Evolutionary conservation across 1,284 basidiomycete species (phyloP).

Genomic region (Cryptococcus sp.): DNA sequence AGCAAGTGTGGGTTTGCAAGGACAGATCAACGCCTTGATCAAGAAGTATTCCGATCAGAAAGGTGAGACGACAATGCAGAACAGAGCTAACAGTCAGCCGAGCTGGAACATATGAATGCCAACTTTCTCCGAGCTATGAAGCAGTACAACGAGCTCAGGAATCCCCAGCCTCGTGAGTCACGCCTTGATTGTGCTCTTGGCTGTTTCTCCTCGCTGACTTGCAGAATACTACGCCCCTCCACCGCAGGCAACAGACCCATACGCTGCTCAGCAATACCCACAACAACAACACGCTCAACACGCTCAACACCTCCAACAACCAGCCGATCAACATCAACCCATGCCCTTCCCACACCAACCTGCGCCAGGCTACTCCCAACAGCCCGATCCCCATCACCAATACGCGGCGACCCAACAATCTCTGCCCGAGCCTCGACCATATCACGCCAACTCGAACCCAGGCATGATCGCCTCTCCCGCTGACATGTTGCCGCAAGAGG

Average conservation of each 20-base stretch:
- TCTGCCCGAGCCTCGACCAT: conserved; percentile 20
- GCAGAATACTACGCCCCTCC: conserved; percentile 21
- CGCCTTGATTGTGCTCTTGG: too few relatives aligned
- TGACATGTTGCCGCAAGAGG: background rate
- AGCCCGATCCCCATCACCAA: conserved; percentile 17
- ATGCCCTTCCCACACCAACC: conserved; percentile 9
- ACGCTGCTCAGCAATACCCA: conserved; percentile 8
- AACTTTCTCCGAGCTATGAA: conserved; percentile 45
- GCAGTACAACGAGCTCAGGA: conserved; percentile 44
- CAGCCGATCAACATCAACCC: conserved; percentile 7
- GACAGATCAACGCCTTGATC: conserved; percentile 92
- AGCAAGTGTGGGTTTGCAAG: conserved; percentile 77
- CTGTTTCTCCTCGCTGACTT: background rate
- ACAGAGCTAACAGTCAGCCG: conserved; percentile 29
- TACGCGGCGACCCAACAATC: conserved; percentile 8
- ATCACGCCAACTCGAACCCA: conserved; percentile 7
- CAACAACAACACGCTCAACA: conserved; percentile 5
- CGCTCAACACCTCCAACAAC: too few relatives aligned
- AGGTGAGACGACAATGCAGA: conserved; percentile 53
- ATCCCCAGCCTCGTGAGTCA: conserved; percentile 25
- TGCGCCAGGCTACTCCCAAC: conserved; percentile 7
- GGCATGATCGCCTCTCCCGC: conserved; percentile 6
- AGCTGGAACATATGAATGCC: conserved; percentile 47
- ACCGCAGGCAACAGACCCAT: conserved; percentile 9
- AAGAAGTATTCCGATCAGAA: conserved; percentile 93